Evolutionary conservation across 768 basidiomycete species (phyloP), one percentile per base, ranked within the genome.

Genomic region (Dentipellis sp.): DNA sequence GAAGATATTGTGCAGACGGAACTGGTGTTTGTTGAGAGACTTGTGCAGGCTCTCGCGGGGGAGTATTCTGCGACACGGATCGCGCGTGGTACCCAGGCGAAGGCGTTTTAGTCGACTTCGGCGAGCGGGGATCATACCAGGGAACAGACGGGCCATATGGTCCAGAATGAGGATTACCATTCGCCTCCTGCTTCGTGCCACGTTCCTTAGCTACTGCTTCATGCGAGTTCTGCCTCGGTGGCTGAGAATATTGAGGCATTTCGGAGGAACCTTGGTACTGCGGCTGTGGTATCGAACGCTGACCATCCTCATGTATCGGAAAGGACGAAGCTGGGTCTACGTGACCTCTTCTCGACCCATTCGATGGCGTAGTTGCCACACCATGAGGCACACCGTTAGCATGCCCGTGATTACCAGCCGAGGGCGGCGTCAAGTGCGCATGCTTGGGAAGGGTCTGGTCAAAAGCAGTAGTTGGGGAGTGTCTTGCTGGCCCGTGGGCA

Each of bases 241-340:
- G 51, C 35, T 23, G 51, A 36, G 34, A 17, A 5, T 38, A 22
- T 14, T 23, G 12, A 19, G n/a, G 37, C 6, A 11, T 19, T 29
- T 29, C 29, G 3, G 29, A 29, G 6, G 36, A 53, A 10, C 34
- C 14, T 10, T 37, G 21, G 34, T 57, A 21, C 46, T 35, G 58
- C 19, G 40, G 23, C 36, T 35, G 58, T 21, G 40, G 59, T 42
- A 57, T 54, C 3, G 38, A 29, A 50, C 56, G 59, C 4, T 12
- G 3, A 38, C 50, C 42, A 22, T 62, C 61, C 46, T 62, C 61
- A 54, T 59, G 53, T 16, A 62, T 53, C 22, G 61, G 61, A 50
- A 62, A 62, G 6, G 50, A 53, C 6, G 61, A 17, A 12, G 61
- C 59, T 11, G 60, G 54, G 38, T 54, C 56, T 17, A 59, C 56